Base-by-base conservation (phyloP, 1,284 basidiomycete genomes). In the Tremellales sp. region DNA sequence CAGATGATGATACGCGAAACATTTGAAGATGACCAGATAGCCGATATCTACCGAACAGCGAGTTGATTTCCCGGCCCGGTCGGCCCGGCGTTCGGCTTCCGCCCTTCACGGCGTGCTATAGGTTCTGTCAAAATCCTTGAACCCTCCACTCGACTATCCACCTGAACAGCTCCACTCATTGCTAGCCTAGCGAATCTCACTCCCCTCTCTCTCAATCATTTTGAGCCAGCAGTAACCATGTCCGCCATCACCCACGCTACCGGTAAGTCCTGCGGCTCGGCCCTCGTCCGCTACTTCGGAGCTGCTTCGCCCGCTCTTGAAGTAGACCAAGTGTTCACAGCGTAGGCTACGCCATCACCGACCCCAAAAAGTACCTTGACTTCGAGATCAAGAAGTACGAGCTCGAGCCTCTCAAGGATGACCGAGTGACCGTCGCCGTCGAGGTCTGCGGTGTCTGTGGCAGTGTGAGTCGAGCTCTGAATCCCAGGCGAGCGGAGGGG, bases 361-460 rank as follows among this genome's bases (percentile, higher is more conserved):
- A 65, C 57, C 61, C 65, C 40, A 70, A 72, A 52, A 51, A 73
- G 40, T 71, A 70, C 64, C 56, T 65, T 39, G 64, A 75, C 66
- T 75, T 75, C 54, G 53, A 74, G 57, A 49, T 91, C 80, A 88
- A 54, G 46, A 63, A 85, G 78, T 65, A 82, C 57, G 87, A 83
- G 80, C 79, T 82, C 64, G 71, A 73, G 62, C 85, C 82, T 74
- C 67, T 78, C 33, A 86, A 86, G 69, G 79, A 82, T 43, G 63
- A 73, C 56, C 70, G 80, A 40, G 49, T 64, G 15, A 60, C 58
- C n/a, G 40, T 59, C 17, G 57, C 45, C 39, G 60, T 64, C 36
- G 58, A 64, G 40, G 52, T 50, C 49, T 65, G 62, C 51, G 62
- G 62, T 47, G 57, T 57, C 39, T 57, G 54, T 41, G 57, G 56